Percentiles rank a stretch among this genome's conserved stretches.
Evolutionary conservation across 2,329 filamentous ascomycete species (phyloP).

Genomic region (Trichoderma sp.): DNA sequence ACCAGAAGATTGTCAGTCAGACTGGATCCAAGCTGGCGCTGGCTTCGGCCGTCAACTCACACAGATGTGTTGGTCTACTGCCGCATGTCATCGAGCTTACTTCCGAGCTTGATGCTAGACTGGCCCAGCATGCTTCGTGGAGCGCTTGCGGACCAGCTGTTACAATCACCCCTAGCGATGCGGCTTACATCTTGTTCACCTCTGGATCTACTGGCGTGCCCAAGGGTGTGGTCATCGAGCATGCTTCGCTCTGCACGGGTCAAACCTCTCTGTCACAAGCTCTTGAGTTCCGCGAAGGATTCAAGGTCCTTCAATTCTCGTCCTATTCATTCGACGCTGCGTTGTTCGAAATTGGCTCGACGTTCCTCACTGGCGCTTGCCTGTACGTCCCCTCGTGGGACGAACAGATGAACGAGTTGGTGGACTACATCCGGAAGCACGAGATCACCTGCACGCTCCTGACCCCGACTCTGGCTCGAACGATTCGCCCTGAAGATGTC

Average conservation of each 20-base stretch:
- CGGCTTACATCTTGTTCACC: conserved; percentile 59
- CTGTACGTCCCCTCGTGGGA: conserved; percentile 22
- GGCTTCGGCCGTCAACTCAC: not conserved
- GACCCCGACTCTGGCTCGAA: conserved; percentile 29
- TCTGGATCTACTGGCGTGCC: conserved; percentile 61
- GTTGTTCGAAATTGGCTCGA: conserved; percentile 6
- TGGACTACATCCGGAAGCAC: not conserved
- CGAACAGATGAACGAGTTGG: conserved; percentile 16
- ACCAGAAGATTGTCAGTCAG: conserved; percentile 19
- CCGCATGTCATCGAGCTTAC: conserved; percentile 14
- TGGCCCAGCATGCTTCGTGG: not conserved
- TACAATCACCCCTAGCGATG: not conserved
- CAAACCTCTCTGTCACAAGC: conserved; percentile 12
- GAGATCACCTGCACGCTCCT: not conserved
- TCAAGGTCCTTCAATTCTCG: conserved; percentile 22
- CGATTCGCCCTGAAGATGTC: conserved; percentile 47
- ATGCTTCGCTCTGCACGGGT: conserved; percentile 18
- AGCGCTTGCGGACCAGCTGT: not conserved
- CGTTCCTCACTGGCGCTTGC: conserved; percentile 17
- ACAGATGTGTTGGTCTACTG: not conserved
- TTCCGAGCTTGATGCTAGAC: conserved; percentile 10
- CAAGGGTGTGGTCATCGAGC: conserved; percentile 54
- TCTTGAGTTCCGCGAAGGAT: not conserved
- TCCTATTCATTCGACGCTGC: conserved; percentile 21
- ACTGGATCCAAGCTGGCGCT: conserved; percentile 13